A percentile compares a stretch with the other conserved stretches of the same genome.
phyloP scores from a whole-genome alignment of 371 early-diverging fungal genomes.

The Mucor racemosus region DNA sequence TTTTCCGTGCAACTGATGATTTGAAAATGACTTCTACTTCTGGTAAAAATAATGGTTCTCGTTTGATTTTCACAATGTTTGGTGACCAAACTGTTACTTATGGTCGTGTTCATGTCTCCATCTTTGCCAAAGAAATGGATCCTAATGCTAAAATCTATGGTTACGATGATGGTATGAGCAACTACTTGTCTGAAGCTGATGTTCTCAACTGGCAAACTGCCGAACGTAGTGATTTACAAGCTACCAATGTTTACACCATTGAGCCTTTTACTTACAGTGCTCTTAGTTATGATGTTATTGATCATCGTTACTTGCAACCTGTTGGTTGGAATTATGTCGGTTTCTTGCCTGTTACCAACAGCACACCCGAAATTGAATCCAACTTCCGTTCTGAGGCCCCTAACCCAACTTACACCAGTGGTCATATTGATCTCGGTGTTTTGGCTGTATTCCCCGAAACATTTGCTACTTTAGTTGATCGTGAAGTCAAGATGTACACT shows the following conservation, averaged over 20 bases:
- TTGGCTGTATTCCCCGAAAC: slow-evolving; percentile 35
- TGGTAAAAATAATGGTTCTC: slow-evolving; percentile 50
- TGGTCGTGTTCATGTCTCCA: slow-evolving; percentile 50
- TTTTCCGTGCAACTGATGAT: slow-evolving; percentile 38
- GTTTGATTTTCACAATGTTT: slow-evolving; percentile 42
- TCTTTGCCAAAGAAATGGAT: slow-evolving; percentile 50
- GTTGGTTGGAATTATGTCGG: slow-evolving; percentile 58
- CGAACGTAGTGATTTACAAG: slow-evolving; percentile 50
- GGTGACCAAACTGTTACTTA: slow-evolving; percentile 38
- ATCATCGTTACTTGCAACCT: slow-evolving; percentile 47
- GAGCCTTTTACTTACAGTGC: slow-evolving; percentile 48
- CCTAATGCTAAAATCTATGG: slow-evolving; percentile 46
- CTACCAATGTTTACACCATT: slow-evolving; percentile 41
- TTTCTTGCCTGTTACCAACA: slow-evolving; percentile 49
- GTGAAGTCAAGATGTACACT: slow-evolving; percentile 56
- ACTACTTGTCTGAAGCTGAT: slow-evolving; percentile 29
- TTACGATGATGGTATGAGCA: slow-evolving; percentile 26
- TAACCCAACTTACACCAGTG: slow-evolving; percentile 41
- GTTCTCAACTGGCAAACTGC: slow-evolving; percentile 42
- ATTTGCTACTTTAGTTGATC: slow-evolving; percentile 31
- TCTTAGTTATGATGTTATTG: slow-evolving; percentile 42
- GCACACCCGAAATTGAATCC: slow-evolving; percentile 44
- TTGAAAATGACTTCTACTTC: slow-evolving; percentile 47
- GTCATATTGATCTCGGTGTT: slow-evolving; percentile 39
- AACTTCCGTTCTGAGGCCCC: slow-evolving; percentile 48